Evolutionary conservation across 225 moss, liverwort and hornwort species (phyloP).

Genomic region (Asterella californica): DNA sequence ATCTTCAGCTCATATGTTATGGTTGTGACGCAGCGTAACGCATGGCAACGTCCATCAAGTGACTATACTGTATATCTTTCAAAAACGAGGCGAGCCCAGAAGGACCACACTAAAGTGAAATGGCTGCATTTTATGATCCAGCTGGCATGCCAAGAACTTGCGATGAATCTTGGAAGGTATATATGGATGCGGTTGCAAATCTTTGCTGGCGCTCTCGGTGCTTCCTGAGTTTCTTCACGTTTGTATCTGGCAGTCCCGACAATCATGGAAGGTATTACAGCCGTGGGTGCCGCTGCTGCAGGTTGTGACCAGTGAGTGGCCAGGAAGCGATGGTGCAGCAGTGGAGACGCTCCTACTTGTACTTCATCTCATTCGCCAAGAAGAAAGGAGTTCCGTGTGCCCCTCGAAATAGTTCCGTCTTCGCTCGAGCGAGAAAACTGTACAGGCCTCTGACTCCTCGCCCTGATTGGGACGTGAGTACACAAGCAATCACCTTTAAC

Average conservation of each 20-base stretch:
- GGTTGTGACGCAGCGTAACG: too few species aligned
- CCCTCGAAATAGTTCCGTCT: slow-evolving; percentile 1
- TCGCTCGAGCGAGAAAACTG: neutral
- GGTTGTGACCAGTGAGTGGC: neutral
- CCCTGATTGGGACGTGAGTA: slow-evolving; percentile 44
- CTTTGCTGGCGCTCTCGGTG: neutral
- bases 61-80: too few species aligned
- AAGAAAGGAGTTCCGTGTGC: slow-evolving; percentile 12
- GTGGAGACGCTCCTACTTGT: slow-evolving; percentile 29
- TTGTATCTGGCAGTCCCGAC: neutral
- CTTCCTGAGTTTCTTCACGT: neutral
- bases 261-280: neutral
- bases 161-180: neutral
- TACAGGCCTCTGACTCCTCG: slow-evolving; percentile 12
- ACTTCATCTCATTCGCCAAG: slow-evolving; percentile 34
- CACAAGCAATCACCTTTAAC: neutral
- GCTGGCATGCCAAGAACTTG: slow-evolving; percentile 4
- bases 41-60: too few species aligned
- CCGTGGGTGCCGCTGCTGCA: neutral
- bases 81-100: too few species aligned
- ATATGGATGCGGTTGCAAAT: neutral
- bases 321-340: slow-evolving; percentile 28
- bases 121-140: neutral
- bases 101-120: too few species aligned
- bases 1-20: too few species aligned